Evolutionary conservation across 441 rosid species (phyloP), one percentile per base, ranked within the genome.

Genomic region (Gossypium aridum): DNA sequence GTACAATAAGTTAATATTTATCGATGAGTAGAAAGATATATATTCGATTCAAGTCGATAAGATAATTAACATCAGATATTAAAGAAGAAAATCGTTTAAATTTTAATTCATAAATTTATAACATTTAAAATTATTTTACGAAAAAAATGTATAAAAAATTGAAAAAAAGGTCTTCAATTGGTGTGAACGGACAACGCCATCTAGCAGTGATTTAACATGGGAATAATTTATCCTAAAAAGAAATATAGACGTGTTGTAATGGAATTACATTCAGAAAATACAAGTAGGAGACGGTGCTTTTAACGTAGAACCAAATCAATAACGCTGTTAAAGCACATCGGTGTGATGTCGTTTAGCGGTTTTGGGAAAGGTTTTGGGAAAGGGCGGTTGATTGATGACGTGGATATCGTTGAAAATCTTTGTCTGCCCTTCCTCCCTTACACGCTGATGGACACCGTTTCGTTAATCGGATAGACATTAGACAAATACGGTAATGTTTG

Each of bases 11-110:
- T 5, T 0, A 31, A 31, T 31, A 31, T 0, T 0, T 5, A 31
- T 31, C 0, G 1, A 31, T 1, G 1, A 31, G 1, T 31, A 31
- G 0, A 31, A 5, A 0, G 2, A 31, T 0, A 31, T 31, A 1
- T 5, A 0, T 31, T 31, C 6, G 1, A 31, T 5, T 0, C 0
- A 31, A 31, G 0, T 31, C 1, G 0, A 31, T 31, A 5, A 31
- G 0, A 5, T 0, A 5, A 0, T 31, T 5, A 4, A 5, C 6
- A 0, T 31, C 1, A 1, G 1, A 31, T 0, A 5, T 5, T 0
- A 0, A 0, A 1, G 1, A 31, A 31, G 0, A 31, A 31, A 31
- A 31, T 0, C 0, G 0, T 31, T 5, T 31, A 0, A 0, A 5
- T 31, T 28, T 31, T 5, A 2, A 4, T 31, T 31, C 1, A 0